phyloP scores from a whole-genome alignment of 345 rosid genomes.

The Triadica sebifera region DNA sequence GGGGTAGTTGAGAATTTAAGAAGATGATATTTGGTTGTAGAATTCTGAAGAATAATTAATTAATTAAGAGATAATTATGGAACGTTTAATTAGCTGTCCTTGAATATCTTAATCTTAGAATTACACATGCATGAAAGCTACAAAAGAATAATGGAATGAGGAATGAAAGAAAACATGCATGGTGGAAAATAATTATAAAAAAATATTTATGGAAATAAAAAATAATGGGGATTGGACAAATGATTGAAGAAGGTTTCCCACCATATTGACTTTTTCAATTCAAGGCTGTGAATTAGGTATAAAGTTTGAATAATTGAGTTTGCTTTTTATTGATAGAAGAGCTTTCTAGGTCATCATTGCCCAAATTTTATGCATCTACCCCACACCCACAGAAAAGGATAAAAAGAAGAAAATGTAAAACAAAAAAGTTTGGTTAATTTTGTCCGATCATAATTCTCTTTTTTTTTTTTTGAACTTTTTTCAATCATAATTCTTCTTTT shows the following conservation, averaged over 20 bases:
- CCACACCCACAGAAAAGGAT: background rate
- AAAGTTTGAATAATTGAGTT: slow-evolving; percentile 39
- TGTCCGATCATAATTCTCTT: background rate
- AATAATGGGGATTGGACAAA: slow-evolving; percentile 29
- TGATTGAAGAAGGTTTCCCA: slow-evolving; percentile 39
- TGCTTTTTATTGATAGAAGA: slow-evolving; percentile 19
- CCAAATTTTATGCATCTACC: background rate
- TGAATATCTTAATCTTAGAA: background rate
- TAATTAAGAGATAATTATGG: too few relatives aligned
- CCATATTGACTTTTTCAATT: slow-evolving; percentile 34
- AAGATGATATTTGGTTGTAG: too few relatives aligned
- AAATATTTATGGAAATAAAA: background rate
- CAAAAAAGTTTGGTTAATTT: background rate
- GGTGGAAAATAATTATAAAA: background rate
- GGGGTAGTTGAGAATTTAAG: too few relatives aligned
- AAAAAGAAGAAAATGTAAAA: background rate
- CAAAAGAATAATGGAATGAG: slow-evolving; percentile 1
- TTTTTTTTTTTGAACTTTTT: background rate
- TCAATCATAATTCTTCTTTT: background rate
- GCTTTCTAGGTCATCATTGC: background rate
- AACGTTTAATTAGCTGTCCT: background rate
- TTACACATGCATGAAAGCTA: slow-evolving; percentile 5
- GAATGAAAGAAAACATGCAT: background rate
- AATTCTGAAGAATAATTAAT: too few relatives aligned
- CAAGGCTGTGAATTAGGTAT: slow-evolving; percentile 41